Evolutionary conservation across 352 stramenopile species (phyloP).

Genomic region (Globisporangium nodosum): DNA sequence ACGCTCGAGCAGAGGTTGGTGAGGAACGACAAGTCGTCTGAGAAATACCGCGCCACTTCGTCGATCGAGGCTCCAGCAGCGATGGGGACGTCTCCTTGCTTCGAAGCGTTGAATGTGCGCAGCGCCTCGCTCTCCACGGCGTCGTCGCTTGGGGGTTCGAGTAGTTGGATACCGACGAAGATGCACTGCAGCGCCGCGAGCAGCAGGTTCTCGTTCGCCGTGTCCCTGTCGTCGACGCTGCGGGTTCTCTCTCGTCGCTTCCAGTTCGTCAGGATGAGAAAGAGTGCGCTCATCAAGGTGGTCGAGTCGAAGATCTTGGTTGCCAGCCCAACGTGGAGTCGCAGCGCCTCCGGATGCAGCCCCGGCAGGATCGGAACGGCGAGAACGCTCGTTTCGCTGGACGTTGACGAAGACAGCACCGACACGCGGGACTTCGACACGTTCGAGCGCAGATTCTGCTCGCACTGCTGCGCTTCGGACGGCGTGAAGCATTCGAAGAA

Average conservation of each 20-base stretch:
- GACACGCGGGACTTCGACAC: conserved; percentile 7
- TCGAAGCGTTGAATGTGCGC: conserved; percentile 3
- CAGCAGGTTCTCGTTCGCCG: conserved; percentile 46
- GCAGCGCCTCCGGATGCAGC: conserved; percentile 6
- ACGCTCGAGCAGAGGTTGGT: conserved; percentile 27
- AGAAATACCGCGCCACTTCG: conserved; percentile 27
- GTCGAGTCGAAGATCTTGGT: conserved; percentile 48
- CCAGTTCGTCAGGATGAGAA: conserved; percentile 40
- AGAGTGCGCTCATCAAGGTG: conserved; percentile 33
- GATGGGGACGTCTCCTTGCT: background rate
- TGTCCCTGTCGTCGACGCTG: conserved; percentile 2
- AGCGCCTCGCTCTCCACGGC: background rate
- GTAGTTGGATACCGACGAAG: conserved; percentile 35
- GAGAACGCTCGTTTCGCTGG: conserved; percentile 3
- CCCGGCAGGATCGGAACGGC: conserved; percentile 29
- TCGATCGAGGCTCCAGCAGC: conserved; percentile 5
- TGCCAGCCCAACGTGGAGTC: conserved; percentile 28
- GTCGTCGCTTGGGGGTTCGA: conserved; percentile 7
- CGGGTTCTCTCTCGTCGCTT: conserved; percentile 9
- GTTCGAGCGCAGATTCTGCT: conserved; percentile 57
- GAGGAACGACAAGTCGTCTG: conserved; percentile 26
- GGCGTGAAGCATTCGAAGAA: conserved; percentile 77
- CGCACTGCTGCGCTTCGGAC: conserved; percentile 61
- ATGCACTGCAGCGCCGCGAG: conserved; percentile 47
- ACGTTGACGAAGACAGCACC: background rate